Percentiles rank a stretch among this genome's conserved stretches.
These are phyloP conservation scores for Senecio squalidus DNA, from an alignment of 140 eudicot species.

Conservation along the genomic window DNA sequence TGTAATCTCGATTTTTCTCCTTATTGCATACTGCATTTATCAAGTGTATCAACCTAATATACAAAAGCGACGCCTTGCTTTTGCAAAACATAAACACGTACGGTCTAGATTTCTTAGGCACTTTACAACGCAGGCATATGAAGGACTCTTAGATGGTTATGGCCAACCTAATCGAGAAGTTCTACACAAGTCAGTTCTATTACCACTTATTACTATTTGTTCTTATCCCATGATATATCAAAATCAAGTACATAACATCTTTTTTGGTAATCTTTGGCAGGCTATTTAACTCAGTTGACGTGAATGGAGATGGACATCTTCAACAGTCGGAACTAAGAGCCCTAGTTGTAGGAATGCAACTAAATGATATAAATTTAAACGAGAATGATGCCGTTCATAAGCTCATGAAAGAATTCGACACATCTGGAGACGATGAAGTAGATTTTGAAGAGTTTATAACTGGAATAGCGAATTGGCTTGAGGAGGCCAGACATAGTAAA, in stretches of 20 bases:
- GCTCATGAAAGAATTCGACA: conserved; percentile 60
- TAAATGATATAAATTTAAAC: conserved; percentile 46
- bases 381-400: conserved; percentile 42
- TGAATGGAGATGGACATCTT: conserved; percentile 39
- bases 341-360: conserved; percentile 48
- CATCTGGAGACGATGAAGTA: conserved; percentile 32
- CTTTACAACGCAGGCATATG: conserved; percentile 46
- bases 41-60: conserved; percentile 93
- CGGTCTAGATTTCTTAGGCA: conserved; percentile 58
- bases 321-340: conserved; percentile 52
- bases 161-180: conserved; percentile 60
- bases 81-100: conserved; percentile 77
- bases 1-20: conserved; percentile 47
- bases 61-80: conserved; percentile 66
- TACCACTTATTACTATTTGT: neutral
- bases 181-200: conserved; percentile 41
- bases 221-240: neutral
- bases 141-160: conserved; percentile 49
- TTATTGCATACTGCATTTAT: conserved; percentile 75
- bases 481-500: conserved; percentile 42
- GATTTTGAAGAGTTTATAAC: conserved; percentile 33
- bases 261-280: conserved; percentile 33
- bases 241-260: conserved; percentile 4
- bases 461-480: conserved; percentile 52
- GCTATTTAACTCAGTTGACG: conserved; percentile 51